A percentile compares a stretch with the other conserved stretches of the same genome.
Conservation (phyloP, 805 yeast genomes). For the Lipomyces yamadae region DNA sequence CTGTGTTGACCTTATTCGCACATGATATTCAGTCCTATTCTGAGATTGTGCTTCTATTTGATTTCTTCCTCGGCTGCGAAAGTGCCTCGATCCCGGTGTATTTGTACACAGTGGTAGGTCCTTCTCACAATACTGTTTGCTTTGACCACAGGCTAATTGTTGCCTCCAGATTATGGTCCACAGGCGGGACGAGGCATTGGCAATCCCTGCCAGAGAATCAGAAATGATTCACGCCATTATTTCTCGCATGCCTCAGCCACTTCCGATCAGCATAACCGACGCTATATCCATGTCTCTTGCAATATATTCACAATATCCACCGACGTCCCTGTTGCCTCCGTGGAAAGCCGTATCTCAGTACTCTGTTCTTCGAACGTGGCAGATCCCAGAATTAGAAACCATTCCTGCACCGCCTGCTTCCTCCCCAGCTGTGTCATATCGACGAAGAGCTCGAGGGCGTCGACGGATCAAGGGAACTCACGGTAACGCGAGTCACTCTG, state of each 20-base stretch:
- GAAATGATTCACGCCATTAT: conserved; percentile 53
- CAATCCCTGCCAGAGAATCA: conserved; percentile 45
- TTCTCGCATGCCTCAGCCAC: conserved; percentile 40
- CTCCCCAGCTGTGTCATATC: not conserved
- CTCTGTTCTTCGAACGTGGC: conserved; percentile 45
- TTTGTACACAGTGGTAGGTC: conserved; percentile 57
- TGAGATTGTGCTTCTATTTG: conserved; percentile 68
- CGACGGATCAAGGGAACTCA: not conserved
- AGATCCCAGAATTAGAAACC: conserved; percentile 7
- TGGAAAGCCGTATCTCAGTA: conserved; percentile 42
- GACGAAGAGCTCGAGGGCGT: not conserved
- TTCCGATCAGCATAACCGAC: conserved; percentile 38
- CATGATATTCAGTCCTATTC: conserved; percentile 64
- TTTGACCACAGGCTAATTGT: conserved; percentile 38
- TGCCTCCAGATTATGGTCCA: conserved; percentile 45
- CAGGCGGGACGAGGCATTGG: conserved; percentile 53
- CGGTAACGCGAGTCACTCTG: not conserved
- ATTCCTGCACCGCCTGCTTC: not conserved
- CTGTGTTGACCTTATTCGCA: conserved; percentile 75
- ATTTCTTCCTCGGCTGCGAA: conserved; percentile 61
- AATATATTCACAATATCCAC: conserved; percentile 38
- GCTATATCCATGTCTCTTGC: conserved; percentile 37
- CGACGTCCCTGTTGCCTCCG: conserved; percentile 25
- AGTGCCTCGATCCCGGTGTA: conserved; percentile 62
- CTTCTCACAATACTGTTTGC: not conserved